Evolutionary conservation across 1,284 basidiomycete genomes (phyloP), one percentile per base, ranked within the genome.

Genomic region (Boletus sp.): DNA sequence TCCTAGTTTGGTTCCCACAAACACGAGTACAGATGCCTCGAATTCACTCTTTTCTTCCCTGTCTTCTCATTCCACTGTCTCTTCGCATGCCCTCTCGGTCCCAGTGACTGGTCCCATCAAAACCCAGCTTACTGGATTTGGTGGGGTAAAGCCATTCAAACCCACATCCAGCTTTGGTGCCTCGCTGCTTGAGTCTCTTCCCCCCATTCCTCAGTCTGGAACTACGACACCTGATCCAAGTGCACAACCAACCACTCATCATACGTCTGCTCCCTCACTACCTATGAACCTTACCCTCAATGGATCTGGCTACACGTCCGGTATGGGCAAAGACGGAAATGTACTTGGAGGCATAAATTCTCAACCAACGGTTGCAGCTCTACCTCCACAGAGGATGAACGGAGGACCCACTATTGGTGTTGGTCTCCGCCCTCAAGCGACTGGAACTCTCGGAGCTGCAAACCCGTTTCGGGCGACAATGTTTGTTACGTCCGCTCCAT

Each of bases 121-220:
- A 59, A 72, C 88, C 1, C 93, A 96, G 59, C 64, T 74, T 32
- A 96, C 94, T 2, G 94, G 94, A 1, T 91, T 87, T 57, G 73
- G 76, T 22, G 88, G 85, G 2, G 70, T 96, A 55, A 94, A 91
- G 67, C 77, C 90, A 2, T 97, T 97, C 79, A 93, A 94, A 66
- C 94, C 94, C 2, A 81, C 88, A 0, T 91, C 88, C 1, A 87
- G 82, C 26, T 97, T 97, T 64, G 94, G 94, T 27, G 83, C 88
- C 32, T 80, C 82, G 13, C 67, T 95, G 26, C 66, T 94, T 47
- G 88, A 91, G 50, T 81, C 82, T 1, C 69, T 95, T 22, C 90
- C 91, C 3, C 74, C 88, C 8, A 80, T 85, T 46, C 77, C 83
- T 12, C 78, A 78, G 26, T 81, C 84, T 8, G 66, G 68, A 2